Percentiles rank a stretch among this genome's conserved stretches.
These are phyloP conservation scores for Rhizophagus prolifer DNA, from an alignment of 192 early-diverging fungal genomes.

Conservation along the genomic window DNA sequence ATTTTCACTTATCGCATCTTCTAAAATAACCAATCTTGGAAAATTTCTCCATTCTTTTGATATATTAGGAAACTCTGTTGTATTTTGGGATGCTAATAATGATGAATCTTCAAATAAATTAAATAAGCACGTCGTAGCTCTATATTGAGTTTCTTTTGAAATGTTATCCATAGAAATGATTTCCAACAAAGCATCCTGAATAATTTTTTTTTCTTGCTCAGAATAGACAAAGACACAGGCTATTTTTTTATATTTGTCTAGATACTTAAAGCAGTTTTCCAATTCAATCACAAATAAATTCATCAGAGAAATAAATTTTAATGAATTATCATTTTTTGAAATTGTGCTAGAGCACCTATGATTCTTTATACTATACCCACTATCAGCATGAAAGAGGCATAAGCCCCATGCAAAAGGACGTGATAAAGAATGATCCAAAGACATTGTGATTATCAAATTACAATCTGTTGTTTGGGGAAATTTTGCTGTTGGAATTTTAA, in stretches of 20 bases:
- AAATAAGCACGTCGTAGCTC: background rate
- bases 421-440: background rate
- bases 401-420: slow-evolving; percentile 23
- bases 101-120: background rate
- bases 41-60: background rate
- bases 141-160: background rate
- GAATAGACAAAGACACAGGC: slow-evolving; percentile 29
- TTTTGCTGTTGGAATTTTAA: background rate
- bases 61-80: background rate
- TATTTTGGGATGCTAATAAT: background rate
- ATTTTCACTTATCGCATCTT: slow-evolving; percentile 26
- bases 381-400: background rate
- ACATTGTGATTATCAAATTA: slow-evolving; percentile 30
- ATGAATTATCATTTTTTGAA: background rate
- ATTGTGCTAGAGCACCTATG: background rate
- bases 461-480: slow-evolving; percentile 8
- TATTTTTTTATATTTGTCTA: background rate
- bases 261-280: background rate
- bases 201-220: slow-evolving; percentile 7
- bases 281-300: slow-evolving; percentile 12
- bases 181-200: slow-evolving; percentile 16
- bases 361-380: background rate
- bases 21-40: slow-evolving; percentile 20
- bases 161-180: background rate
- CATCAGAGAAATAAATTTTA: background rate